These are phyloP conservation scores for Gaultheria prostrata DNA, from an alignment of 148 eudicot genomes.

Conservation along the genomic window DNA sequence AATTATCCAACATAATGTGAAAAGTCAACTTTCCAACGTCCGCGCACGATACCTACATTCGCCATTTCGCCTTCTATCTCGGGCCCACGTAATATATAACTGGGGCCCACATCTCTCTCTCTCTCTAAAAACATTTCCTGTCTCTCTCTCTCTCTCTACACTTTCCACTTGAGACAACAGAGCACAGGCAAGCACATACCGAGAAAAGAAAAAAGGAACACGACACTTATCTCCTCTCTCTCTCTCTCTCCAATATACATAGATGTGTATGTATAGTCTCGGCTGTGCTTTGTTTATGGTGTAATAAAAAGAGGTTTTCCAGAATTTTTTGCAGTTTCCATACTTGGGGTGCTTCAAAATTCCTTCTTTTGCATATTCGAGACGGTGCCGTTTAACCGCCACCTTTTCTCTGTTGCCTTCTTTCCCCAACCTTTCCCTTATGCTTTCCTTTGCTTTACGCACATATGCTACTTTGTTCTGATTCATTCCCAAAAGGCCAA, in stretches of 20 bases:
- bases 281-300: not conserved
- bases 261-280: not conserved
- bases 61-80: not conserved
- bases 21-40: not conserved
- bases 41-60: constrained; percentile 12
- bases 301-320: not conserved
- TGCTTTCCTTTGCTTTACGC: constrained; percentile 15
- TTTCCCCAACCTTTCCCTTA: constrained; percentile 6
- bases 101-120: not conserved
- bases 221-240: not conserved
- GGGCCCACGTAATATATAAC: not conserved
- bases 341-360: not conserved
- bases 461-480: constrained; percentile 9
- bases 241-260: not conserved
- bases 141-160: not conserved
- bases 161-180: not conserved
- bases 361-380: not conserved
- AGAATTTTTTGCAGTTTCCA: not conserved
- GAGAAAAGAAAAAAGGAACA: not conserved
- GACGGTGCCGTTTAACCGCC: not conserved
- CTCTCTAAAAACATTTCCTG: not conserved
- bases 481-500: constrained; percentile 8
- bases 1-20: not conserved
- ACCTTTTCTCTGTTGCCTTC: constrained; percentile 8
- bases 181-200: not conserved